Percentiles rank a stretch among this genome's conserved stretches.
phyloP scores from a whole-genome alignment of 345 rosid genomes.

The Alliaria petiolata region DNA sequence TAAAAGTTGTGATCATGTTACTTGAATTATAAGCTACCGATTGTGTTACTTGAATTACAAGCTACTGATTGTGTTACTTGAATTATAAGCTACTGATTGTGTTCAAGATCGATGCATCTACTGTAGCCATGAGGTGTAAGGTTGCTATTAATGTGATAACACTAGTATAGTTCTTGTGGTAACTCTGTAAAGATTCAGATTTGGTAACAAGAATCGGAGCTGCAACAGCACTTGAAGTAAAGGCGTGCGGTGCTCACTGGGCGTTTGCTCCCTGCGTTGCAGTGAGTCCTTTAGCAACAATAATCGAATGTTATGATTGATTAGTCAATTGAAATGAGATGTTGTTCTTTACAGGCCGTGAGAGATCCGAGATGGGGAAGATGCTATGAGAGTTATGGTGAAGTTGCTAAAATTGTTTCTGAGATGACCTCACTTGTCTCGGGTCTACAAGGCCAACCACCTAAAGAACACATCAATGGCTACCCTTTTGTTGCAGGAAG shows the following conservation, averaged over 20 bases:
- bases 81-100: too few species aligned
- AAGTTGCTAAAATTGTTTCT: conserved; percentile 58
- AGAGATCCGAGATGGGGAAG: conserved; percentile 92
- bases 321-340: neutral
- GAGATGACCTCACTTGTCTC: conserved; percentile 56
- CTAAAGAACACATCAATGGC: conserved; percentile 56
- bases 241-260: conserved; percentile 74
- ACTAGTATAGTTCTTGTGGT: neutral
- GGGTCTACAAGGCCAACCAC: conserved; percentile 84
- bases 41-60: too few species aligned
- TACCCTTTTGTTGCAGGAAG: conserved; percentile 81
- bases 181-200: conserved; percentile 50
- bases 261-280: conserved; percentile 85
- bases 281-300: conserved; percentile 38
- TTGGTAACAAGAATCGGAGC: conserved; percentile 64
- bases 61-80: too few species aligned
- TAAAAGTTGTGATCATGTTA: neutral
- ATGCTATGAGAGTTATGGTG: conserved; percentile 75
- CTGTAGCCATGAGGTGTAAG: neutral
- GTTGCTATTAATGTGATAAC: neutral
- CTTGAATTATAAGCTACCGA: neutral
- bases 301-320: neutral
- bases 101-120: too few species aligned
- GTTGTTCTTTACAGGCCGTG: conserved; percentile 27
- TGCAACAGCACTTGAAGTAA: conserved; percentile 90